Percentiles rank a stretch among this genome's conserved stretches.
Conservation (phyloP, 106 monocot genomes). For the Ottelia alismoides region DNA sequence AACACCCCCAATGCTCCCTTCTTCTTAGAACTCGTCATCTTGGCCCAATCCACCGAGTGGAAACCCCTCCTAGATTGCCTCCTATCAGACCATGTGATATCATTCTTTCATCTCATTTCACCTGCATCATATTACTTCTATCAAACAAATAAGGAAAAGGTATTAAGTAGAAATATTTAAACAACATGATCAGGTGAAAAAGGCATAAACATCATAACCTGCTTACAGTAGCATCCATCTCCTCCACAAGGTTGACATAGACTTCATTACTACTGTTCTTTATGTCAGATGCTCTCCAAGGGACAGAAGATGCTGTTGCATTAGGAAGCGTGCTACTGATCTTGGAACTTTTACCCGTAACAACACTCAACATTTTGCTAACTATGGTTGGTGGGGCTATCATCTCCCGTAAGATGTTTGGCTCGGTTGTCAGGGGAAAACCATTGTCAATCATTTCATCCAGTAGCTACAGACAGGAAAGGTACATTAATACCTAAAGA, state of each 20-base stretch:
- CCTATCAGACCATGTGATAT: too few species aligned
- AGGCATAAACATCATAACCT: too few species aligned
- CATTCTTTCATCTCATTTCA: too few species aligned
- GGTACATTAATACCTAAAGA: too few species aligned
- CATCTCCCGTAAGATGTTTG: slow-evolving; percentile 83
- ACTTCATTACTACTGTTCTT: slow-evolving; percentile 77
- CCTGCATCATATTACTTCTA: too few species aligned
- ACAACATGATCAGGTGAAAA: too few species aligned
- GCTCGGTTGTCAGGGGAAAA: slow-evolving; percentile 89
- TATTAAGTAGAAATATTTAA: too few species aligned
- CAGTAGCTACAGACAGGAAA: slow-evolving; percentile 53
- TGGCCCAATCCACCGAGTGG: too few species aligned
- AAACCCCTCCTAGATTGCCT: too few species aligned
- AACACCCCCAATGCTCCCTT: too few species aligned
- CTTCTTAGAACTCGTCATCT: too few species aligned
- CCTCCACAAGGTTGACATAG: slow-evolving; percentile 82
- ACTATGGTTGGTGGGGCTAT: slow-evolving; percentile 77
- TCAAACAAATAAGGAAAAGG: too few species aligned
- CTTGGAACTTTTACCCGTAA: slow-evolving; percentile 74
- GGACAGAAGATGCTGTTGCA: slow-evolving; percentile 74
- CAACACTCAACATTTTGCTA: slow-evolving; percentile 78
- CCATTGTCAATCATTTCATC: slow-evolving; percentile 99
- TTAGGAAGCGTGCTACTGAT: slow-evolving; percentile 60
- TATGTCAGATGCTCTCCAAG: slow-evolving; percentile 60
- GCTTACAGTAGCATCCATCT: slow-evolving; percentile 69